Conservation (phyloP, 2,329 filamentous ascomycete genomes). For the Scortechinia acanthostroma region DNA sequence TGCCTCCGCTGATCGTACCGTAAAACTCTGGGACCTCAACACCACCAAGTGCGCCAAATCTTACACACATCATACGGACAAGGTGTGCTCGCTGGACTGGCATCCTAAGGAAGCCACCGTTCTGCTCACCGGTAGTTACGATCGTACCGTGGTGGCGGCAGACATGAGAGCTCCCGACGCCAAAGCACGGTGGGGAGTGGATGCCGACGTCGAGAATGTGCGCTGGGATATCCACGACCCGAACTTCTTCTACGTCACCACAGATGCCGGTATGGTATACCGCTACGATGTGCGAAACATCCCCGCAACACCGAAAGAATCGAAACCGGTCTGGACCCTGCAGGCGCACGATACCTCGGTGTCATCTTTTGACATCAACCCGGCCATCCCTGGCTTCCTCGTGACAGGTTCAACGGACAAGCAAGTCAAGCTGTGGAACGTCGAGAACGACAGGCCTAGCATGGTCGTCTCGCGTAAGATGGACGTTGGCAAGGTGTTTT, state of each 20-base stretch:
- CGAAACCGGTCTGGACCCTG: slow-evolving; percentile 85
- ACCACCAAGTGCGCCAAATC: slow-evolving; percentile 90
- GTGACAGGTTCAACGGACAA: slow-evolving; percentile 90
- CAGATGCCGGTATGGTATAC: slow-evolving; percentile 84
- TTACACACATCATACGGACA: slow-evolving; percentile 92
- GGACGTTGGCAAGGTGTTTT: slow-evolving; percentile 91
- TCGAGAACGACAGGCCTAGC: slow-evolving; percentile 67
- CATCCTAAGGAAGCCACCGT: slow-evolving; percentile 81
- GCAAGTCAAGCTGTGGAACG: slow-evolving; percentile 94
- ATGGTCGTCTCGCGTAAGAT: slow-evolving; percentile 89
- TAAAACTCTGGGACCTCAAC: slow-evolving; percentile 96
- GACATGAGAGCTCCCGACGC: slow-evolving; percentile 92
- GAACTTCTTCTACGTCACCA: slow-evolving; percentile 92
- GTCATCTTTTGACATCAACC: slow-evolving; percentile 88
- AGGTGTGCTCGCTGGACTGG: slow-evolving; percentile 94
- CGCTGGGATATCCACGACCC: slow-evolving; percentile 88
- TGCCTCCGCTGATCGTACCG: slow-evolving; percentile 89
- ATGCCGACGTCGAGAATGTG: slow-evolving; percentile 89
- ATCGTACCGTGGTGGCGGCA: slow-evolving; percentile 85
- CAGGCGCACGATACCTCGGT: slow-evolving; percentile 92
- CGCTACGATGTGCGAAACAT: slow-evolving; percentile 80
- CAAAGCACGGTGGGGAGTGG: slow-evolving; percentile 82
- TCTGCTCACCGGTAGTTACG: slow-evolving; percentile 87
- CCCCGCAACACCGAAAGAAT: slow-evolving; percentile 64
- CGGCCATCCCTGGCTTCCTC: slow-evolving; percentile 82